A percentile compares a stretch with the other conserved stretches of the same genome.
These are phyloP conservation scores for Fusarium oligoseptatum DNA, from an alignment of 2,329 filamentous ascomycete species.

Conservation along the genomic window DNA sequence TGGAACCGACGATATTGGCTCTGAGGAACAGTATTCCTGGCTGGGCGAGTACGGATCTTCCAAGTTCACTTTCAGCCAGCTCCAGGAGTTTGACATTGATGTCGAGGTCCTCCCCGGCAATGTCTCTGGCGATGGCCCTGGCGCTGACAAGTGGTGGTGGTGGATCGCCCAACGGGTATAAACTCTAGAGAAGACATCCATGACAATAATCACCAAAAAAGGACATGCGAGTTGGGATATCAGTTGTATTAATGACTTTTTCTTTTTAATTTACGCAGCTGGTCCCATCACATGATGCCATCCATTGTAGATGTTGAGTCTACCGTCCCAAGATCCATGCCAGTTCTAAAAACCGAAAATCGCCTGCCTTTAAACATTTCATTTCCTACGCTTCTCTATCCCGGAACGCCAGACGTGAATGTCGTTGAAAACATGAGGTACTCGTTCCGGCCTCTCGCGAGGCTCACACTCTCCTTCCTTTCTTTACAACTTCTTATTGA, in stretches of 20 bases:
- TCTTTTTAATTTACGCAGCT: constrained; percentile 37
- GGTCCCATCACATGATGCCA: constrained; percentile 38
- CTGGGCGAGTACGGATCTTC: constrained; percentile 84
- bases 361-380: constrained; percentile 24
- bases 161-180: constrained; percentile 81
- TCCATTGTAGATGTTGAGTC: constrained; percentile 58
- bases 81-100: constrained; percentile 85
- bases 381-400: constrained; percentile 37
- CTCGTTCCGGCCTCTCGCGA: constrained; percentile 46
- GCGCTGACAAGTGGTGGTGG: constrained; percentile 86
- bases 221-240: constrained; percentile 11
- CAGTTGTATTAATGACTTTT: constrained; percentile 45
- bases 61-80: constrained; percentile 82
- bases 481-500: constrained; percentile 68
- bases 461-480: constrained; percentile 1
- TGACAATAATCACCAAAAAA: background rate
- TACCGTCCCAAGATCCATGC: constrained; percentile 44
- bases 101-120: constrained; percentile 85
- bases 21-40: constrained; percentile 84
- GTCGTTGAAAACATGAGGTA: constrained; percentile 51
- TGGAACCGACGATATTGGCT: constrained; percentile 70
- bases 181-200: background rate
- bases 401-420: constrained; percentile 50
- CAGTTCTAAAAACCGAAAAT: constrained; percentile 34
- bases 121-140: constrained; percentile 73